Base-by-base conservation (phyloP, 768 basidiomycete genomes). In the Coprinopsis strossmayeri region DNA sequence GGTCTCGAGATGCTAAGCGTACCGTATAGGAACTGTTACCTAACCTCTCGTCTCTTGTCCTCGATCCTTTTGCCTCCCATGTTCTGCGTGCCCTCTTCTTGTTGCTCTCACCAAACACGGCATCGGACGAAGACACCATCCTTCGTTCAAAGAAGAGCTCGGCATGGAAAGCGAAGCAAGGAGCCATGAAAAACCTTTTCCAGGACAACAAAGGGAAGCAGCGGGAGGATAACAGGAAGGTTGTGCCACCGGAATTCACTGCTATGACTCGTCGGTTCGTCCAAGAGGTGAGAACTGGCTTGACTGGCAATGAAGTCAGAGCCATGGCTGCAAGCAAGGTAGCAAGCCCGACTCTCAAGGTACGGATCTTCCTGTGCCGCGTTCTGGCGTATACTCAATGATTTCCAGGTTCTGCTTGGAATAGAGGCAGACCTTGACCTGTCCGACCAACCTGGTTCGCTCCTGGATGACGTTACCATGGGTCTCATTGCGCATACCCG, bases 41-140 rank as follows among this genome's bases (percentile, higher is more conserved):
- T 0, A 63, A 66, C 2, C 69, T 94, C 27, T 64, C 80, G 0
- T 68, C 72, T 5, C 76, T 94, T 37, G 67, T 95, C 34, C 81
- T 84, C 69, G 83, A 95, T 57, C 83, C 87, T 26, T 95, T 92
- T 58, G 92, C 87, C 28, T 94, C 95, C 0, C 95, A 97, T 56
- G 89, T 93, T 35, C 55, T 95, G 39, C 84, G 94, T 30, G 80
- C 85, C 20, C 65, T 97, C 2, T 75, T 97, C 12, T 60, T 85
- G 3, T 71, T 96, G 35, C 71, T 96, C n/a, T 82, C 79, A 12
- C 87, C 90, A 0, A 66, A 71, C 24, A 58, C 79, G 3, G 53
- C 68, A 12, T 65, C 66, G 3, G 71, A 73, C 13, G 56, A 65
- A 20, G 55, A 57, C 55, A 65, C 12, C 66, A 68, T 46, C 69